These are phyloP conservation scores for Cenchrus fungigraminus DNA, from an alignment of 176 grass and related monocot species.

Conservation along the genomic window DNA sequence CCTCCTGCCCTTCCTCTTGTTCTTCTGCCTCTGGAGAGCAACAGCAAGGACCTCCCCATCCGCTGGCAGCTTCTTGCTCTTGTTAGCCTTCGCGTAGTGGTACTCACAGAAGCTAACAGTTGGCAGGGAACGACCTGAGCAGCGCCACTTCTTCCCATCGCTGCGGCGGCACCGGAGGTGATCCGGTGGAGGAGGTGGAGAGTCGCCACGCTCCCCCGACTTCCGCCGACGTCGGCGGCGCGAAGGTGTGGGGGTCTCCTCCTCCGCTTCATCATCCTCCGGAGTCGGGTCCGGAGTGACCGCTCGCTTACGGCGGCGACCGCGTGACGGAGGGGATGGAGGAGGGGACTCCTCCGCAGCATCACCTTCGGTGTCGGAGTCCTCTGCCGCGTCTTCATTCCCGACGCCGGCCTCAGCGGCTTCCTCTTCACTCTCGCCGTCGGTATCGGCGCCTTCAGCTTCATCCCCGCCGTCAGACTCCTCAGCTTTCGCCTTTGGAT, in stretches of 20 bases:
- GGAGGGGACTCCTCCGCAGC: slow-evolving; percentile 45
- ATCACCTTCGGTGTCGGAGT: slow-evolving; percentile 48
- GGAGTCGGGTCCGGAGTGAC: slow-evolving; percentile 12
- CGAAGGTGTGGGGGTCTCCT: slow-evolving; percentile 43
- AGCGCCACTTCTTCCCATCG: slow-evolving; percentile 94
- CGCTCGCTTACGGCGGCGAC: slow-evolving; percentile 50
- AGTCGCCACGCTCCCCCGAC: slow-evolving; percentile 38
- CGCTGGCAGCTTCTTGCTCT: slow-evolving; percentile 58
- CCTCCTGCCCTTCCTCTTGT: slow-evolving; percentile 53
- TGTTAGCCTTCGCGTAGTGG: slow-evolving; percentile 66
- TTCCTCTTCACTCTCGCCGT: slow-evolving; percentile 29
- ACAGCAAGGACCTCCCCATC: slow-evolving; percentile 60
- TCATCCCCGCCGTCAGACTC: slow-evolving; percentile 45
- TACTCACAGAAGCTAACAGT: slow-evolving; percentile 86
- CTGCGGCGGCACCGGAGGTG: slow-evolving; percentile 83
- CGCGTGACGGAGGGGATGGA: slow-evolving; percentile 41
- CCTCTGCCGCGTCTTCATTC: slow-evolving; percentile 21
- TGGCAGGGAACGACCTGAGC: slow-evolving; percentile 55
- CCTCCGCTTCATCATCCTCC: slow-evolving; percentile 49
- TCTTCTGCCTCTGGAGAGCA: slow-evolving; percentile 50
- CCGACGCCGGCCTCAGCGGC: slow-evolving; percentile 22
- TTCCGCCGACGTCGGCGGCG: slow-evolving; percentile 48
- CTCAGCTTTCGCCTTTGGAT: slow-evolving; percentile 38
- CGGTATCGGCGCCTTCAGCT: slow-evolving; percentile 4
- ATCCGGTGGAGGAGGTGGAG: slow-evolving; percentile 59